These are phyloP conservation scores for Pleurotus salmoneostramineus DNA, from an alignment of 768 basidiomycete genomes.

Conservation along the genomic window DNA sequence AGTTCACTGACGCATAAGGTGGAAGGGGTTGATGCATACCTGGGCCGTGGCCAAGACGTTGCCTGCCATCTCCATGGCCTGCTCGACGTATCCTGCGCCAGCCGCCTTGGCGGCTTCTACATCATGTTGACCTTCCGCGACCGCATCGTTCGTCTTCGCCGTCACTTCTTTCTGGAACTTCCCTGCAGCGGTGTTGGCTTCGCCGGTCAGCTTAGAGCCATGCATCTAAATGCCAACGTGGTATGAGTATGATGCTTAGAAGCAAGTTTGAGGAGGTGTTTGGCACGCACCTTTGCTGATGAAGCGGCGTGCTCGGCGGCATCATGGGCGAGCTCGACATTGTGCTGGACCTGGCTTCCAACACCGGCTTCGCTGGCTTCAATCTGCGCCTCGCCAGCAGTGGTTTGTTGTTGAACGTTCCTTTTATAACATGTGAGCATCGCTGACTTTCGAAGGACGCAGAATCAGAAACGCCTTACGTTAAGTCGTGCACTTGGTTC, in stretches of 20 bases:
- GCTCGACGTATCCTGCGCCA: conserved; percentile 47
- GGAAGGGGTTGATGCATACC: conserved; percentile 20
- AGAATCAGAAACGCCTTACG: not conserved
- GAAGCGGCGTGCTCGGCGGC: conserved; percentile 50
- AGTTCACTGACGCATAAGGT: too few species aligned
- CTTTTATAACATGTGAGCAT: conserved; percentile 16
- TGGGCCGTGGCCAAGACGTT: conserved; percentile 41
- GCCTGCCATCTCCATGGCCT: conserved; percentile 46
- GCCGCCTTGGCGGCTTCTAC: conserved; percentile 42
- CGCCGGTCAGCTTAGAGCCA: conserved; percentile 25
- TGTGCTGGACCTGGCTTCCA: conserved; percentile 42
- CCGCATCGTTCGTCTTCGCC: conserved; percentile 47
- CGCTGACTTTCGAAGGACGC: not conserved
- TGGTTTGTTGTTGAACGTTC: conserved; percentile 40
- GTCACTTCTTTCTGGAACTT: conserved; percentile 29
- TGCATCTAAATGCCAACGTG: too few species aligned
- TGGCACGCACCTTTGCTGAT: conserved; percentile 17
- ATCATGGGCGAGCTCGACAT: conserved; percentile 38
- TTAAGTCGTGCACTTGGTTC: too few species aligned
- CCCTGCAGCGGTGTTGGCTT: conserved; percentile 25
- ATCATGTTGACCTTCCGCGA: conserved; percentile 50
- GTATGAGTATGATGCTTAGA: too few species aligned
- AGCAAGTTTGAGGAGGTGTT: too few species aligned
- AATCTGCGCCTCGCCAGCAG: conserved; percentile 49
- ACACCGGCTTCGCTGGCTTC: conserved; percentile 38